Conservation (phyloP, 495 filamentous ascomycete species). For the Hyaloscypha hepaticicola region DNA sequence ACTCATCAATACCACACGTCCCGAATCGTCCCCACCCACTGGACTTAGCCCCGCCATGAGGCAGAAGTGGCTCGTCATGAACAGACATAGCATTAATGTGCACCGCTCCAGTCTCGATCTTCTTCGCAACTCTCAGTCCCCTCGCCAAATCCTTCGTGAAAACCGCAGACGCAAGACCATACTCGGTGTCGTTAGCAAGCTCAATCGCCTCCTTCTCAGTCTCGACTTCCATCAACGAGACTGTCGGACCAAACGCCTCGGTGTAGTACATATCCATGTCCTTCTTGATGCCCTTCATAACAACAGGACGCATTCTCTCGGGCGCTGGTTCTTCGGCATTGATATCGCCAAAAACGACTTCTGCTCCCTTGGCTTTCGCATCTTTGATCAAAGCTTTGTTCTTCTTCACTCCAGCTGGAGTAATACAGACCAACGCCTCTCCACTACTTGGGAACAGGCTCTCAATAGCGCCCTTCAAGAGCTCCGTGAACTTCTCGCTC, state of each 20-base stretch:
- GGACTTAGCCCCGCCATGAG: slow-evolving; percentile 81
- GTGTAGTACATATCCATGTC: slow-evolving; percentile 78
- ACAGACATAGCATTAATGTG: slow-evolving; percentile 85
- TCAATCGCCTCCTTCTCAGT: slow-evolving; percentile 66
- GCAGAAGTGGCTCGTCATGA: slow-evolving; percentile 74
- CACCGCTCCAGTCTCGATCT: slow-evolving; percentile 72
- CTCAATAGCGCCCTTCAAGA: slow-evolving; percentile 53
- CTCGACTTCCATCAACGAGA: slow-evolving; percentile 54
- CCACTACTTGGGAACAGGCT: slow-evolving; percentile 40
- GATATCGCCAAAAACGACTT: slow-evolving; percentile 42
- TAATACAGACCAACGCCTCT: slow-evolving; percentile 60
- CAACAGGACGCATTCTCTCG: slow-evolving; percentile 56
- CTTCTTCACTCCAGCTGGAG: slow-evolving; percentile 56
- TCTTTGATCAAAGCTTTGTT: slow-evolving; percentile 64
- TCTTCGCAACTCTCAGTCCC: slow-evolving; percentile 69
- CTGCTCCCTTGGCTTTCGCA: slow-evolving; percentile 66
- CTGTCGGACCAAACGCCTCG: slow-evolving; percentile 81
- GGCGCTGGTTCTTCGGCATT: slow-evolving; percentile 27
- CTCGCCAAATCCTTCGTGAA: slow-evolving; percentile 77
- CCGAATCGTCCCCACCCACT: slow-evolving; percentile 75
- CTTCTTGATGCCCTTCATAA: slow-evolving; percentile 64
- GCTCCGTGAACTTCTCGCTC: slow-evolving; percentile 60
- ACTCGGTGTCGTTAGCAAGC: slow-evolving; percentile 77
- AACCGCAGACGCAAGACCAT: slow-evolving; percentile 79
- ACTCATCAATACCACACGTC: slow-evolving; percentile 59